Conservation (phyloP, 2,329 filamentous ascomycete genomes). For the Talaromyces sp. region DNA sequence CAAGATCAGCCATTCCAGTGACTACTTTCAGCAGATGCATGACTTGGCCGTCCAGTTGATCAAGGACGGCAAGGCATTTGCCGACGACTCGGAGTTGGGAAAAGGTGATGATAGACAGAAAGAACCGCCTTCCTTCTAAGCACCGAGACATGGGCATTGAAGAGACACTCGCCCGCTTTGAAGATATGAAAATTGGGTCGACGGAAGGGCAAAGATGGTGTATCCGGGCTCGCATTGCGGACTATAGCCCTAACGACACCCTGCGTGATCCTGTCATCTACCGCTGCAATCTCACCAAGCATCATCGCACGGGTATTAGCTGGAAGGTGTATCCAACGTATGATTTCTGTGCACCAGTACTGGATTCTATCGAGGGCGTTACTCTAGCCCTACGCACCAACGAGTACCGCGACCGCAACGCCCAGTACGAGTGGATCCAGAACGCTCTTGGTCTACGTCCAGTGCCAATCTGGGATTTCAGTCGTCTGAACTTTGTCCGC, state of each 20-base stretch:
- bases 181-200: conserved; percentile 74
- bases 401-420: conserved; percentile 55
- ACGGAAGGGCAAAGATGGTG: conserved; percentile 79
- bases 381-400: conserved; percentile 65
- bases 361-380: conserved; percentile 62
- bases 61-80: conserved; percentile 78
- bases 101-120: conserved; percentile 57
- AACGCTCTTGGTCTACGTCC: conserved; percentile 46
- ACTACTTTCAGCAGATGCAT: no score
- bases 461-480: conserved; percentile 53
- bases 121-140: not conserved
- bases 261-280: conserved; percentile 97
- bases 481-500: conserved; percentile 52
- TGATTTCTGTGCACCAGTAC: conserved; percentile 64
- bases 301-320: conserved; percentile 60
- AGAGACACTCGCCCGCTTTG: conserved; percentile 80
- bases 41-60: no score
- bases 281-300: conserved; percentile 68
- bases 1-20: no score
- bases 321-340: conserved; percentile 70
- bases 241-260: conserved; percentile 94
- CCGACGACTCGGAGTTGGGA: conserved; percentile 88
- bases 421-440: conserved; percentile 53
- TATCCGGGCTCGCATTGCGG: conserved; percentile 64
- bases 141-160: conserved; percentile 66